Evolutionary conservation across 2,329 filamentous ascomycete genomes (phyloP), one percentile per base, ranked within the genome.

Genomic region (Pestalotiopsis sp.): DNA sequence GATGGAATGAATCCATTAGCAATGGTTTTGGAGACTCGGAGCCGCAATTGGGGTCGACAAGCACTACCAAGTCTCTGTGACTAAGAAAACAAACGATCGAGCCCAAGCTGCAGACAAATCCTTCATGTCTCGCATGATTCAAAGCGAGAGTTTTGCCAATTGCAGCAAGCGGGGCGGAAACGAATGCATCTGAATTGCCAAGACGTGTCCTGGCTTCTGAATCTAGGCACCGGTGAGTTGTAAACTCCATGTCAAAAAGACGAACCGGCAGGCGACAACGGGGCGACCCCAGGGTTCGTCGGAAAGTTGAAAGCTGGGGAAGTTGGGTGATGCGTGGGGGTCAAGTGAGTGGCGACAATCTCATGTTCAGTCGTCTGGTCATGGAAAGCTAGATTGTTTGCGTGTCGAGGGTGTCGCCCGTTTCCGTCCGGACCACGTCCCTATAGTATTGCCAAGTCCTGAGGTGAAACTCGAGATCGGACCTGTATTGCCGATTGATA

Each of bases 171-270:
- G 38, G 61, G 61, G 31, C 36, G 59, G 20, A 36, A 12, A 59
- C 25, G n/a, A 23, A 13, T 59, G 57, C 23, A 27, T 59, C 57
- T 6, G 59, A 36, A 31, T 5, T 39, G 59, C 59, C 27, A 36
- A 36, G 59, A 20, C 31, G 5, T 13, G 17, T 62, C 59, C 31
- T 36, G 59, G 31, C 59, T 62, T 62, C 27, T 62, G 59, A 14
- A n/a, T 36, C 36, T 20, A 52, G 45, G 45, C 59, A 27, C 59
- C 27, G 27, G 59, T 62, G n/a, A 27, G 27, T 59, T n/a, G 11
- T 31, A 27, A 59, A 6, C 13, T 62, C 59, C 59, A 62, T 62
- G 59, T 62, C 4, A 62, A 62, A 62, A 62, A 62, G 59, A 62
- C 59, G 59, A 62, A 36, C 27, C 59, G 36, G 59, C 59, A 62